A percentile compares a stretch with the other conserved stretches of the same genome.
These are phyloP conservation scores for Fomitopsis serialis DNA, from an alignment of 768 basidiomycete genomes.

Conservation along the genomic window DNA sequence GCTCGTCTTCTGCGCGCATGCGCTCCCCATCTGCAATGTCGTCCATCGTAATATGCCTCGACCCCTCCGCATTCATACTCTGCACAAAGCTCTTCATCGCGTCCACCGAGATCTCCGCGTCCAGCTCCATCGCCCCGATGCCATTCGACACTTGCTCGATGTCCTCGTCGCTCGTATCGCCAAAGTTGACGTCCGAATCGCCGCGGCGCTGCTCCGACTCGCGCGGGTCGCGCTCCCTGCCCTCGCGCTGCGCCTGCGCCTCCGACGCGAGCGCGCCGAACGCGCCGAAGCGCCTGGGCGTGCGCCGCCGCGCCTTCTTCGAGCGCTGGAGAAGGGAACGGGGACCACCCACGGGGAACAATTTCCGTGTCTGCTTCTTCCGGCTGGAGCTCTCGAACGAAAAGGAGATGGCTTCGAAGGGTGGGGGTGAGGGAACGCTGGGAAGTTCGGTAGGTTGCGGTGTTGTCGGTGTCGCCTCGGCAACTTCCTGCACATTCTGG, in stretches of 20 bases:
- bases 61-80: slow-evolving; percentile 45
- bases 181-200: slow-evolving; percentile 71
- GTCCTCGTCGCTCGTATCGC: slow-evolving; percentile 28
- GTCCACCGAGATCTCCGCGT: slow-evolving; percentile 38
- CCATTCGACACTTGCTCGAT: slow-evolving; percentile 28
- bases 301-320: slow-evolving; percentile 18
- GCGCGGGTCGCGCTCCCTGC: slow-evolving; percentile 30
- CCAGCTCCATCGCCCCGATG: slow-evolving; percentile 61
- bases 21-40: slow-evolving; percentile 54
- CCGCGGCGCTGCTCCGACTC: slow-evolving; percentile 49
- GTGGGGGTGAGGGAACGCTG: background rate
- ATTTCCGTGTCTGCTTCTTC: slow-evolving; percentile 25
- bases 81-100: slow-evolving; percentile 52
- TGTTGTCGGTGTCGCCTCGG: background rate
- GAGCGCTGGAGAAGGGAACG: slow-evolving; percentile 21
- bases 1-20: slow-evolving; percentile 46
- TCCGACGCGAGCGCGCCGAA: slow-evolving; percentile 55
- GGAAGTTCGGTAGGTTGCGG: background rate
- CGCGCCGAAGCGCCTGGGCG: slow-evolving; percentile 33
- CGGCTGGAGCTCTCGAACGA: slow-evolving; percentile 25
- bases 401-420: slow-evolving; percentile 26
- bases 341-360: slow-evolving; percentile 24
- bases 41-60: slow-evolving; percentile 52
- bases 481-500: background rate
- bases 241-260: slow-evolving; percentile 34